A percentile compares a stretch with the other conserved stretches of the same genome.
These are phyloP conservation scores for Platismatia glauca DNA, from an alignment of 495 filamentous ascomycete species.

Conservation along the genomic window DNA sequence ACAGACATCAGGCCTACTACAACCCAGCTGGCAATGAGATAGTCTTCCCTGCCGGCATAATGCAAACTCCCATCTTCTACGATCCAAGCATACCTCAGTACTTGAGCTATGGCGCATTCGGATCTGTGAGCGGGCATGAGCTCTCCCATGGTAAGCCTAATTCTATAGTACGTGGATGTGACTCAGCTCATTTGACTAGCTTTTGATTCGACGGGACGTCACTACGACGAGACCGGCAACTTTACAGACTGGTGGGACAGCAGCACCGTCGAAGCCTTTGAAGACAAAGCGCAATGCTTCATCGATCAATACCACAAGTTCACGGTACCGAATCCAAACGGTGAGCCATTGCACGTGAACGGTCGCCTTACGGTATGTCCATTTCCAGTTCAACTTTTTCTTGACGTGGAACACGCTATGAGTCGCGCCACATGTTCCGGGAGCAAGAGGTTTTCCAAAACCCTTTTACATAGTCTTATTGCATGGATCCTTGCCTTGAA, in stretches of 20 bases:
- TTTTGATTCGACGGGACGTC: constrained; percentile 60
- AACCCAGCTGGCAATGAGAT: constrained; percentile 57
- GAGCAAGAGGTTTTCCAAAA: too few species aligned
- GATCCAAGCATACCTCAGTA: constrained; percentile 54
- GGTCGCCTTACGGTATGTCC: constrained; percentile 57
- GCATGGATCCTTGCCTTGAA: too few species aligned
- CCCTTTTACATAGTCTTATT: too few species aligned
- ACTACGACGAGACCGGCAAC: constrained; percentile 59
- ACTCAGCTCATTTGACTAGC: constrained; percentile 31
- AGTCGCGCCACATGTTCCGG: too few species aligned
- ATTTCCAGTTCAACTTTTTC: too few species aligned
- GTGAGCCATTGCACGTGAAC: constrained; percentile 55
- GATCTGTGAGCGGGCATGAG: constrained; percentile 63
- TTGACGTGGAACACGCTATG: too few species aligned
- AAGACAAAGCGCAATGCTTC: constrained; percentile 59
- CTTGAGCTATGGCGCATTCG: constrained; percentile 61
- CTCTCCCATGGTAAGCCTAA: constrained; percentile 50
- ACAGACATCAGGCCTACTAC: constrained; percentile 44
- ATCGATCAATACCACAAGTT: constrained; percentile 59
- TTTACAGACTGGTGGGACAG: constrained; percentile 65
- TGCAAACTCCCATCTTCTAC: constrained; percentile 61
- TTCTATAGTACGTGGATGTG: background rate
- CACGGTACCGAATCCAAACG: constrained; percentile 44
- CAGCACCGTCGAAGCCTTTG: constrained; percentile 51
- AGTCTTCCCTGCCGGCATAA: constrained; percentile 64